Evolutionary conservation across 352 stramenopile species (phyloP), one percentile per base, ranked within the genome.

Genomic region (Peronospora tabacina): DNA sequence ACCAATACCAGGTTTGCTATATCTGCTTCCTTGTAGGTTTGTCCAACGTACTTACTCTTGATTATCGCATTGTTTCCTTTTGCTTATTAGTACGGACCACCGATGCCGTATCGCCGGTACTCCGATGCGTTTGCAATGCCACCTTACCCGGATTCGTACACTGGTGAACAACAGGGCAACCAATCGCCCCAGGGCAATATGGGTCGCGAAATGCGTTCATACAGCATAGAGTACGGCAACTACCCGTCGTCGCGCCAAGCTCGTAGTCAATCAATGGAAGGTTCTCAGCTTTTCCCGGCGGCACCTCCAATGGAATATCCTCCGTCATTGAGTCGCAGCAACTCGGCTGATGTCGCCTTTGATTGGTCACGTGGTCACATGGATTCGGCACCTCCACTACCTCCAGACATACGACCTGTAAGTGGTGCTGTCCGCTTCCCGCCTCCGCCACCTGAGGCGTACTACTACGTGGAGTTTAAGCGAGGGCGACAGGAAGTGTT

Each of bases 391-490:
- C 81, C 81, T 12, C 81, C 81, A 6, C 59, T 91, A 0, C 77
- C 81, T 5, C 81, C 78, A 9, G 78, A 89, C 58, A 32, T 64
- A 12, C 70, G 71, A 29, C 34, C 53, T 1, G 35, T 45, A 19
- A 62, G 36, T 30, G 49, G 49, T 19, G 19, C 33, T 35, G 53
- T 32, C 30, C 75, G 76, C 28, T 88, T 77, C 28, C 74, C 72
- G 22, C 65, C 60, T 3, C 72, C 78, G 13, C 75, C 75, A 12
- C 81, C 81, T 3, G 81, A 91, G 61, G 81, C 81, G 0, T 91
- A 89, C 43, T 98, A 97, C 58, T 89, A 94, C 44, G 83, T 98
- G 30, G 95, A 98, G 63, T 98, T 98, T 61, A 98, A 98, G 62
- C 82, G 92, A 7, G 93, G 81, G 16, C 84, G 94, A 16, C 72